phyloP scores from a whole-genome alignment of 1,284 basidiomycete species.

The Trametes pubescens region DNA sequence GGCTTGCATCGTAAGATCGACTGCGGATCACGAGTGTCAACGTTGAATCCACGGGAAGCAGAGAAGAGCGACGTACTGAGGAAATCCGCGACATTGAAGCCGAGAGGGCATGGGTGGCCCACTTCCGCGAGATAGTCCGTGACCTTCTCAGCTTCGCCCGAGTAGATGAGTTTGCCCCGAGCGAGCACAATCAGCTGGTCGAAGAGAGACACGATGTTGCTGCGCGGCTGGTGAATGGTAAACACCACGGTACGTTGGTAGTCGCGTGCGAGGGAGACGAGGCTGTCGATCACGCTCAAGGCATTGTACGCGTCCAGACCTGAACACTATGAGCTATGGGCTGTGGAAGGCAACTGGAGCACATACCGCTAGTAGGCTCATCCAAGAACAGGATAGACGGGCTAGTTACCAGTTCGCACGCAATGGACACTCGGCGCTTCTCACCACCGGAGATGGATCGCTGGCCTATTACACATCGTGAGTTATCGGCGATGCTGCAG shows the following conservation, averaged over 20 bases:
- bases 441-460: slow-evolving; percentile 96
- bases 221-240: slow-evolving; percentile 98
- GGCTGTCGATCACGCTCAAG: slow-evolving; percentile 90
- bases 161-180: slow-evolving; percentile 85
- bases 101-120: slow-evolving; percentile 88
- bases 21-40: slow-evolving; percentile 43
- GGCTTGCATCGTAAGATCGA: slow-evolving; percentile 89
- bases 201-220: slow-evolving; percentile 95
- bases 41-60: neutral
- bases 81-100: slow-evolving; percentile 97
- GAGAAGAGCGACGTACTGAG: slow-evolving; percentile 67
- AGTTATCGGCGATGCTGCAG: slow-evolving; percentile 14
- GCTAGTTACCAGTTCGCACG: slow-evolving; percentile 97
- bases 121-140: slow-evolving; percentile 84
- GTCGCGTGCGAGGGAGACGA: slow-evolving; percentile 85
- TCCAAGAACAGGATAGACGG: slow-evolving; percentile 96
- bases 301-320: slow-evolving; percentile 96
- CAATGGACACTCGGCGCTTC: slow-evolving; percentile 95
- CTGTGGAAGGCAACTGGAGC: neutral
- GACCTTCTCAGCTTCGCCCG: slow-evolving; percentile 78
- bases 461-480: slow-evolving; percentile 52
- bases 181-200: slow-evolving; percentile 92
- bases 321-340: slow-evolving; percentile 37
- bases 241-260: slow-evolving; percentile 97
- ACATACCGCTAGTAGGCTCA: slow-evolving; percentile 92